A percentile compares a stretch with the other conserved stretches of the same genome.
Evolutionary conservation across 2,329 filamentous ascomycete genomes (phyloP).

Genomic region (Alternaria conjuncta): DNA sequence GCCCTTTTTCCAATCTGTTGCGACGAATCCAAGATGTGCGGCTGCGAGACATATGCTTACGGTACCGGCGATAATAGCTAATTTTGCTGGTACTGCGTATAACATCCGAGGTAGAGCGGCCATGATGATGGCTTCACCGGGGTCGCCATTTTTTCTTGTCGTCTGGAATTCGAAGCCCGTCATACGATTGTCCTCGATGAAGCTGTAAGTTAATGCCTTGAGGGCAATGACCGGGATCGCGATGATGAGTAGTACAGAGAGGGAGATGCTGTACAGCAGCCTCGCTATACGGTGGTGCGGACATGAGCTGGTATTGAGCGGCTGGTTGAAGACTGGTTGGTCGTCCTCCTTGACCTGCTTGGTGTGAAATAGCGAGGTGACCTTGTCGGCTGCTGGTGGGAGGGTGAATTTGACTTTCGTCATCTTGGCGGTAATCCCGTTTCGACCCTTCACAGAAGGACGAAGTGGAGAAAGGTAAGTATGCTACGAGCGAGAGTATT

Average conservation of each 20-base stretch:
- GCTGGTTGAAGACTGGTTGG: constrained; percentile 12
- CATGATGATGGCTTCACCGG: constrained; percentile 23
- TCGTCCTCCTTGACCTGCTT: constrained; percentile 14
- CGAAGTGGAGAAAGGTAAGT: not conserved
- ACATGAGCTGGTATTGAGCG: constrained; percentile 16
- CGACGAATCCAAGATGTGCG: constrained; percentile 31
- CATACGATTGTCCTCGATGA: constrained; percentile 41
- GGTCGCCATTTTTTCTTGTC: constrained; percentile 14
- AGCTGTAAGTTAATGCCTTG: constrained; percentile 40
- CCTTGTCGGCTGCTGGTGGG: constrained; percentile 15
- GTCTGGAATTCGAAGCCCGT: constrained; percentile 39
- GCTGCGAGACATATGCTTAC: constrained; percentile 29
- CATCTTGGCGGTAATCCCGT: constrained; percentile 9
- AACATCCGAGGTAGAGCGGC: constrained; percentile 38
- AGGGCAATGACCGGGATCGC: constrained; percentile 32
- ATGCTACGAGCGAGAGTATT: not conserved
- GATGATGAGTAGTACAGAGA: constrained; percentile 27
- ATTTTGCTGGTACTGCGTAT: constrained; percentile 35
- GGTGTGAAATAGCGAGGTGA: constrained; percentile 18
- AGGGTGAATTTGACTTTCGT: constrained; percentile 15
- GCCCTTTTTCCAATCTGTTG: constrained; percentile 33
- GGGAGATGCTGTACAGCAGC: constrained; percentile 22
- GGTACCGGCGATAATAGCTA: constrained; percentile 32
- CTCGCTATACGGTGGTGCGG: constrained; percentile 29
- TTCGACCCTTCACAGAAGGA: not conserved